These are phyloP conservation scores for Ambrosia artemisiifolia DNA, from an alignment of 129 eudicot species.

Conservation along the genomic window DNA sequence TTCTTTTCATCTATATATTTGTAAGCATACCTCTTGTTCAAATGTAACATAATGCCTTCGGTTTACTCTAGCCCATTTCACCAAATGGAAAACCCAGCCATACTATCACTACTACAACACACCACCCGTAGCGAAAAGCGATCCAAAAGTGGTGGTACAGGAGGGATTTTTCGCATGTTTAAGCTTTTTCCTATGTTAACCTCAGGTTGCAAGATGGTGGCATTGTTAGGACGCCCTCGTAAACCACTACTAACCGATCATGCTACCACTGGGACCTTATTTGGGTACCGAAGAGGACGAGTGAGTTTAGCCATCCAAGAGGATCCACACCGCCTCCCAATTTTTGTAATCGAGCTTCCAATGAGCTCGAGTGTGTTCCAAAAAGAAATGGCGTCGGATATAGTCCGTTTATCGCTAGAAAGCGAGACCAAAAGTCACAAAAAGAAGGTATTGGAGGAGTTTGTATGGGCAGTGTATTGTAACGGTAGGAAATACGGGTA, in stretches of 20 bases:
- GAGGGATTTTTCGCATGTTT: constrained; percentile 75
- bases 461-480: constrained; percentile 76
- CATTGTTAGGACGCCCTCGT: constrained; percentile 56
- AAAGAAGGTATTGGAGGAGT: constrained; percentile 75
- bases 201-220: constrained; percentile 83
- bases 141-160: constrained; percentile 33
- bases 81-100: constrained; percentile 57
- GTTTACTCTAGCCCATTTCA: constrained; percentile 52
- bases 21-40: neutral
- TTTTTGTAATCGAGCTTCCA: constrained; percentile 74
- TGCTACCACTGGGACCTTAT: constrained; percentile 66
- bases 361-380: constrained; percentile 56
- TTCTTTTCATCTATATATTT: constrained; percentile 4
- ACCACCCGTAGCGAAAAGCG: constrained; percentile 39
- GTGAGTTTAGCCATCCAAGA: constrained; percentile 79
- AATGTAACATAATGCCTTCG: constrained; percentile 38
- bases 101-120: constrained; percentile 54
- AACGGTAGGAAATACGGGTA: constrained; percentile 77
- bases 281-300: constrained; percentile 72
- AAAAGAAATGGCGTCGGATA: constrained; percentile 68
- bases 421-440: constrained; percentile 66
- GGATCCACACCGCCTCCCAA: constrained; percentile 62
- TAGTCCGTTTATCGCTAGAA: constrained; percentile 58
- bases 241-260: constrained; percentile 47
- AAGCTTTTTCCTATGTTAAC: constrained; percentile 86